phyloP scores from a whole-genome alignment of 345 rosid genomes.

The Rhizophora apiculata region DNA sequence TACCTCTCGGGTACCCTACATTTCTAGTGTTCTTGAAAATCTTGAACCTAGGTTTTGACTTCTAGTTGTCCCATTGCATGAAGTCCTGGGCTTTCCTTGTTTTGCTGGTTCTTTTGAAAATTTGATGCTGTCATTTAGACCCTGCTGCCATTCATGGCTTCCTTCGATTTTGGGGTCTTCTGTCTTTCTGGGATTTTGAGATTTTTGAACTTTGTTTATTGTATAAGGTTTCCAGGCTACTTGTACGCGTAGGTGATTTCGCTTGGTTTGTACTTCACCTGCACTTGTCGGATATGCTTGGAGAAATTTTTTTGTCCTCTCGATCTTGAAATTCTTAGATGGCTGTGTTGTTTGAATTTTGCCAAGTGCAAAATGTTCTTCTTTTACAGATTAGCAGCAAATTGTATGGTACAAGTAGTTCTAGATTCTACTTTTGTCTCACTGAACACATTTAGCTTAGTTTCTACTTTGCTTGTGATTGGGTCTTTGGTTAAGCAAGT shows the following conservation, averaged over 20 bases:
- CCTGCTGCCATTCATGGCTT: not conserved
- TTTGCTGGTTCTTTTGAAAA: constrained; percentile 5
- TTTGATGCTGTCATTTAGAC: not conserved
- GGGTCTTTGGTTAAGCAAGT: constrained; percentile 14
- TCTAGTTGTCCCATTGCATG: constrained; percentile 7
- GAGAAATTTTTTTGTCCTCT: not conserved
- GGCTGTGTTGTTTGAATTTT: not conserved
- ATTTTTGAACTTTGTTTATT: not conserved
- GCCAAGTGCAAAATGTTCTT: not conserved
- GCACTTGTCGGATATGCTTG: not conserved
- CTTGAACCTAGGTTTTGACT: constrained; percentile 26
- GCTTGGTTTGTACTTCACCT: constrained; percentile 24
- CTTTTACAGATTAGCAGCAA: not conserved
- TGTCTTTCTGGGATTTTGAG: not conserved
- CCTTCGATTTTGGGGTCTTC: not conserved
- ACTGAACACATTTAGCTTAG: not conserved
- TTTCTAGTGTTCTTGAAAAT: constrained; percentile 16
- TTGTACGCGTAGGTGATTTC: constrained; percentile 5
- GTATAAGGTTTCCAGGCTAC: not conserved
- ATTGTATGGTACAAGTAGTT: not conserved
- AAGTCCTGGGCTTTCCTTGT: constrained; percentile 7
- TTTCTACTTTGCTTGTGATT: not conserved
- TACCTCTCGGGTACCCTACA: constrained; percentile 9
- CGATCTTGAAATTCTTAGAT: constrained; percentile 4
- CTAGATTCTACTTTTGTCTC: not conserved